Conservation (phyloP, 805 yeast species). For the Candida fluviatilis region DNA sequence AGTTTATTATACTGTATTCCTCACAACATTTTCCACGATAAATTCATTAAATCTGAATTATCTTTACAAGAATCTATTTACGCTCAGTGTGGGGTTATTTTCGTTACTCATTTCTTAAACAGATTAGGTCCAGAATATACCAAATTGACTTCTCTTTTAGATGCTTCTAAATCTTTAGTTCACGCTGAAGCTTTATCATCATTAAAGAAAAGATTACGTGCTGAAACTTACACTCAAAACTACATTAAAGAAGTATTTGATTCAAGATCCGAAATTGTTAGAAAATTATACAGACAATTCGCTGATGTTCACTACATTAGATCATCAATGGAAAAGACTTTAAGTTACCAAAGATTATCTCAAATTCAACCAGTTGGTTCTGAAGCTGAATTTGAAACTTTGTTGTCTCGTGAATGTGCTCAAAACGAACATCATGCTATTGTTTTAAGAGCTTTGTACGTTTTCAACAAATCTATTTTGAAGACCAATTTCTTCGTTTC, state of each 20-base stretch:
- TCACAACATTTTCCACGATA: constrained; percentile 69
- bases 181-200: constrained; percentile 73
- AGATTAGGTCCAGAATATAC: constrained; percentile 88
- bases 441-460: constrained; percentile 76
- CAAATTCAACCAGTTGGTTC: constrained; percentile 69
- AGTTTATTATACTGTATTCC: constrained; percentile 90
- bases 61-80: constrained; percentile 93
- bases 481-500: constrained; percentile 94
- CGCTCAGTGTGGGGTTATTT: constrained; percentile 89
- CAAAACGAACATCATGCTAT: constrained; percentile 77
- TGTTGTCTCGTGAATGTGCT: constrained; percentile 64
- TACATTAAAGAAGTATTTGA: constrained; percentile 76
- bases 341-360: constrained; percentile 83
- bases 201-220: constrained; percentile 83
- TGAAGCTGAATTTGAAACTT: constrained; percentile 68
- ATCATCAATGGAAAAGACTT: constrained; percentile 65
- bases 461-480: constrained; percentile 81
- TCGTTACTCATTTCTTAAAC: constrained; percentile 91
- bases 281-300: constrained; percentile 83
- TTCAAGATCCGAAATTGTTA: constrained; percentile 64
- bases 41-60: constrained; percentile 69
- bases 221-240: constrained; percentile 87
- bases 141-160: constrained; percentile 61
- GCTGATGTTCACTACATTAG: constrained; percentile 86
- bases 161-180: constrained; percentile 54